Evolutionary conservation across 2,329 filamentous ascomycete genomes (phyloP), one percentile per base, ranked within the genome.

Genomic region (Camptophora hylomeconis): DNA sequence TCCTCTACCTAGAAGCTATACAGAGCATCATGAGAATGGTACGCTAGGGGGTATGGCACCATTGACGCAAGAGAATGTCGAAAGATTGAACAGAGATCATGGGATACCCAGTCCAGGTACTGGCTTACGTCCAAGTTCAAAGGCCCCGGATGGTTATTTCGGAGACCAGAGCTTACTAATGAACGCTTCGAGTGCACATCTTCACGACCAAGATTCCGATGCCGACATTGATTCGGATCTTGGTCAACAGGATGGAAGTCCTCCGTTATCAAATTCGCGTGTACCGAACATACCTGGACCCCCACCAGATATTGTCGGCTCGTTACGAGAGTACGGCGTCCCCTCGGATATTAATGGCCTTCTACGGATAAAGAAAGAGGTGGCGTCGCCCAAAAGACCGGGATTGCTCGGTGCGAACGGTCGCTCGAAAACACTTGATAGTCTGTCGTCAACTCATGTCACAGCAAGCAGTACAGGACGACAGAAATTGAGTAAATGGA

Each of bases 1-100:
- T 23, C 17, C 26, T 5, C 11, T 29, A 39, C 26, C 27, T 7
- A 56, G 53, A 20, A 57, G 57, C 3, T 61, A 67, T 31, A 58
- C 58, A 4, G 17, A 23, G 5, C 21, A 32, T 17, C 17, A 20
- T 11, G 17, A 17, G 7, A 32, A 30, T 17, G 31, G 30, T 11
- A 12, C 26, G 8, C 10, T 23, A 15, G 21, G 17, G 6, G 33
- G 29, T 3, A 26, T 36, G 7, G 33, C 40, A 32, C 41, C 41
- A 3, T 41, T 71, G 36, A 71, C 67, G 1, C 60, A 67, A 37
- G 66, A 66, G 42, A 71, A 71, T 39, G 50, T 71, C 25, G 63
- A 60, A 19, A 64, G 53, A 36, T 41, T 69, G 12, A 45, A 45
- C 21, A 20, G 26, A 13, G 25, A 24, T 18, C 31, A 32, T 19